Evolutionary conservation across 345 rosid genomes (phyloP).

Genomic region (Syzygium jambos): DNA sequence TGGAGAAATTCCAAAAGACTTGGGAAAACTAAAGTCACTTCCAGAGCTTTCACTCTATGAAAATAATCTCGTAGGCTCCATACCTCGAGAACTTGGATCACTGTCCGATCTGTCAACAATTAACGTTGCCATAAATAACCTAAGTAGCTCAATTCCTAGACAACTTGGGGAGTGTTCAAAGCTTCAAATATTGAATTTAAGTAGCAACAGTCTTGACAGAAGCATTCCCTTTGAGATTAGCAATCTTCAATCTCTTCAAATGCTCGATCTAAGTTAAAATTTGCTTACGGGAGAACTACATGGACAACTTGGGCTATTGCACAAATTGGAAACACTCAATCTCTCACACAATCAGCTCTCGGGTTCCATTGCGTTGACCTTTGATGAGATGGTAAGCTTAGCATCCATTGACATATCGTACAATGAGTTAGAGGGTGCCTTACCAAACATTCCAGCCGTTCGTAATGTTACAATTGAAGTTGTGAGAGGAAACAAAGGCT

Average conservation of each 20-base stretch:
- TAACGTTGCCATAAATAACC: conserved; percentile 5
- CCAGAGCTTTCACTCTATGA: background rate
- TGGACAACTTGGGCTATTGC: background rate
- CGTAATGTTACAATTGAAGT: too few relatives aligned
- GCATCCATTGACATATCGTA: too few relatives aligned
- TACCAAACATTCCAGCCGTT: too few relatives aligned
- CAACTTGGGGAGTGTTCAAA: background rate
- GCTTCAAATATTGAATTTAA: background rate
- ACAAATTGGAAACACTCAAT: background rate
- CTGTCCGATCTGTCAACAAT: background rate
- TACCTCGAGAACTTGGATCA: conserved; percentile 3
- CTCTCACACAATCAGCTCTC: conserved; percentile 3
- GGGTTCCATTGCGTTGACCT: too few relatives aligned
- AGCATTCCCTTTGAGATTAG: background rate
- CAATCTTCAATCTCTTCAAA: background rate
- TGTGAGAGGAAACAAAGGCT: too few relatives aligned
- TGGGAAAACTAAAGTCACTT: conserved; percentile 1
- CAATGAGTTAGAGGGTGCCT: too few relatives aligned
- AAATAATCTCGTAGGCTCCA: conserved; percentile 1
- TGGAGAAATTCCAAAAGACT: conserved; percentile 1
- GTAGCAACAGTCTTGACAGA: background rate
- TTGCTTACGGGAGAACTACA: background rate
- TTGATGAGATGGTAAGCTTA: too few relatives aligned
- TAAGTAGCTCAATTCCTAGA: background rate
- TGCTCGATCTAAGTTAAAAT: background rate